phyloP scores from a whole-genome alignment of 768 basidiomycete genomes.

The Leccinum subgranulosum region DNA sequence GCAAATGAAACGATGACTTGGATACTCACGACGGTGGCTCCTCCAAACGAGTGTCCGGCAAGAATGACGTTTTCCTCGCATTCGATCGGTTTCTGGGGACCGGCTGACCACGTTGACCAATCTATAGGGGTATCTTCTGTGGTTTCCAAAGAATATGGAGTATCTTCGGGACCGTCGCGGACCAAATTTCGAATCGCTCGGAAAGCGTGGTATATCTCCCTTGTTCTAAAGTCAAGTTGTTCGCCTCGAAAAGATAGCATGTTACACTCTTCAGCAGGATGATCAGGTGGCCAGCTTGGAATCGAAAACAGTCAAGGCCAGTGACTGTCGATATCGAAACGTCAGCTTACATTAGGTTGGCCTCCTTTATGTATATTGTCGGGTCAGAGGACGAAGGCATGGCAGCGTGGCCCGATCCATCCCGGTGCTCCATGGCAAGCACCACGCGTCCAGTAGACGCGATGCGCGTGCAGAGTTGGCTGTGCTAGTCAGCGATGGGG shows the following conservation, averaged over 20 bases:
- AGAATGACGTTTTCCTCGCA: conserved; percentile 38
- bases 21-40: conserved; percentile 45
- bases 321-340: not conserved
- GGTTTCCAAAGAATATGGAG: conserved; percentile 32
- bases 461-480: conserved; percentile 67
- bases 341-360: conserved; percentile 50
- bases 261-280: conserved; percentile 17
- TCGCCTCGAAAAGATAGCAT: conserved; percentile 56
- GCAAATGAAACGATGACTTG: not conserved
- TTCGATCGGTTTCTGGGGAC: conserved; percentile 25
- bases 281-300: conserved; percentile 24
- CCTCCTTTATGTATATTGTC: conserved; percentile 53
- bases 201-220: conserved; percentile 67
- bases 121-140: conserved; percentile 36
- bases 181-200: conserved; percentile 57
- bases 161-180: conserved; percentile 24
- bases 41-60: conserved; percentile 58
- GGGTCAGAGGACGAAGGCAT: conserved; percentile 32
- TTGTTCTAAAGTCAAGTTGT: conserved; percentile 66
- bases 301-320: not conserved
- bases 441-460: conserved; percentile 82
- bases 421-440: conserved; percentile 78
- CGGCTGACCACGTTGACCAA: conserved; percentile 41
- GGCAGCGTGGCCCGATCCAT: conserved; percentile 66
- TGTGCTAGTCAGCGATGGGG: conserved; percentile 20